A percentile compares a stretch with the other conserved stretches of the same genome.
Conservation (phyloP, 371 early-diverging fungal genomes). For the Apophysomyces ossiformis region DNA sequence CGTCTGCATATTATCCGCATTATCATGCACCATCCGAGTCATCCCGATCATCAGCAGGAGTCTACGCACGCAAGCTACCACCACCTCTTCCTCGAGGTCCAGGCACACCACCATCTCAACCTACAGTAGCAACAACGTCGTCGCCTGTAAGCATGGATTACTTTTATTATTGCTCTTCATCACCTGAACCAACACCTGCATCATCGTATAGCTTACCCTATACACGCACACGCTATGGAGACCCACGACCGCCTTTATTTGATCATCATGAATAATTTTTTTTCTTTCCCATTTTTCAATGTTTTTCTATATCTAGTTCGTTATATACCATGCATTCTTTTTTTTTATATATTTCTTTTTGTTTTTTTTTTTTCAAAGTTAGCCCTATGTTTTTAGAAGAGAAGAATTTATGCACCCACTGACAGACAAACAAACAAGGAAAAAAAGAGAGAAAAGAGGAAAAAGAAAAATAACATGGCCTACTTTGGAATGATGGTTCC, state of each 20-base stretch:
- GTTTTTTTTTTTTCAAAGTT: background rate
- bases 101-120: background rate
- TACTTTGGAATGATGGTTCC: background rate
- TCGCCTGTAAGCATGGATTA: background rate
- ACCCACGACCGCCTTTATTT: background rate
- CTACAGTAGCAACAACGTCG: background rate
- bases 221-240: conserved; percentile 3
- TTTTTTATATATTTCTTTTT: background rate
- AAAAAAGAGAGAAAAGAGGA: background rate
- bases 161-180: conserved; percentile 3
- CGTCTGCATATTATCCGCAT: conserved; percentile 8
- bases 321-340: conserved; percentile 1
- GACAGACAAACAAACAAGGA: background rate
- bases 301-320: background rate
- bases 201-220: conserved; percentile 1
- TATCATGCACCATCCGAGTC: conserved; percentile 7
- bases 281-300: background rate
- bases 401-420: conserved; percentile 7
- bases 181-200: conserved; percentile 6
- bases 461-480: background rate
- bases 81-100: background rate
- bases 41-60: conserved; percentile 1
- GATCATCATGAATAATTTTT: conserved; percentile 4
- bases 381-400: conserved; percentile 10
- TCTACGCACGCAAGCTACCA: conserved; percentile 3